phyloP scores from a whole-genome alignment of 148 eudicot genomes.

The Rhododendron simsii region DNA sequence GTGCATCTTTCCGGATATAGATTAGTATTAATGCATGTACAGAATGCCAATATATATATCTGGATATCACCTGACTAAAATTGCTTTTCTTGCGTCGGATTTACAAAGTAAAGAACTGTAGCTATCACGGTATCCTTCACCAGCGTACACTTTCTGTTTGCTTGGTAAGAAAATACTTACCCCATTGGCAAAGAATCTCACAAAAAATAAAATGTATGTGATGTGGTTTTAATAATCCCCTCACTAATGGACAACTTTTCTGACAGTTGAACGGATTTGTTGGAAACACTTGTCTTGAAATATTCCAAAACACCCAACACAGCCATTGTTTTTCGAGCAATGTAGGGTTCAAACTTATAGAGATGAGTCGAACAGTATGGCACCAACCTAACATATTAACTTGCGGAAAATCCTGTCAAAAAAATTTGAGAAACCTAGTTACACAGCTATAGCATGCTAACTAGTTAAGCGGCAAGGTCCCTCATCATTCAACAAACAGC shows the following conservation, averaged over 20 bases:
- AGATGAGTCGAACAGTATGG: neutral
- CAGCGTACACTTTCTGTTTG: neutral
- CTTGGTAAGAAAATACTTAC: neutral
- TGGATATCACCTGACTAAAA: neutral
- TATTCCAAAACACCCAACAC: neutral
- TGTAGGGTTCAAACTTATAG: neutral
- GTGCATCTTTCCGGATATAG: neutral
- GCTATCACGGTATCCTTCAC: neutral
- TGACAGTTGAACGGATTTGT: neutral
- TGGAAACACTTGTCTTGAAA: too few species aligned
- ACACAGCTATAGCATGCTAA: neutral
- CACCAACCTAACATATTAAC: neutral
- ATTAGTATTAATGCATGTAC: neutral
- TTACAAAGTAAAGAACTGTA: neutral
- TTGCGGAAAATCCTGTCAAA: neutral
- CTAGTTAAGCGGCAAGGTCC: neutral
- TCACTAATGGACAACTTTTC: neutral
- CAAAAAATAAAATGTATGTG: neutral
- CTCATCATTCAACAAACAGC: neutral
- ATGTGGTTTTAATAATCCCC: neutral
- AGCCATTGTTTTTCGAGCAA: neutral
- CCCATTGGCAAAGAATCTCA: neutral
- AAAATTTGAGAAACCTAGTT: neutral
- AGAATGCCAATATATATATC: neutral
- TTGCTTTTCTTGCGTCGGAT: neutral